Conservation (phyloP, 768 basidiomycete genomes). For the Galerina marginata region DNA sequence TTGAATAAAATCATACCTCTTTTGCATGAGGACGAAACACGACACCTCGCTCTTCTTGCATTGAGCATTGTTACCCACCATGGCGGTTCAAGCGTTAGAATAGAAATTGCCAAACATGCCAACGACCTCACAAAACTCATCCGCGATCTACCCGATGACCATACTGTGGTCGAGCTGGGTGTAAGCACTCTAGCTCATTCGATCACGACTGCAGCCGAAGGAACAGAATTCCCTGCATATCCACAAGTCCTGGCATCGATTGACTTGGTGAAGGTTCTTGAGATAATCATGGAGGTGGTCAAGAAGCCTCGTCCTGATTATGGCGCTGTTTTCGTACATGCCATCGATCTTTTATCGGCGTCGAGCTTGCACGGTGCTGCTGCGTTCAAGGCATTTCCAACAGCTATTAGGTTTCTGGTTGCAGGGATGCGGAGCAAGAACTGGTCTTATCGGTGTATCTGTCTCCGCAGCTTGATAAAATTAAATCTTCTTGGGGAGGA, state of each 20-base stretch:
- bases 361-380: constrained; percentile 49
- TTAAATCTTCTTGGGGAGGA: constrained; percentile 50
- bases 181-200: constrained; percentile 60
- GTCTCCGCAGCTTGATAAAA: constrained; percentile 58
- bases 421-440: constrained; percentile 61
- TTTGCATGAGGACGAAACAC: constrained; percentile 49
- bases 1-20: constrained; percentile 61
- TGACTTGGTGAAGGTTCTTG: constrained; percentile 49
- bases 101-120: constrained; percentile 54
- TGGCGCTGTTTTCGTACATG: constrained; percentile 54
- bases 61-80: constrained; percentile 67
- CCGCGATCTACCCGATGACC: constrained; percentile 55
- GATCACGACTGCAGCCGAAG: constrained; percentile 47
- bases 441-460: constrained; percentile 54
- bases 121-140: constrained; percentile 49
- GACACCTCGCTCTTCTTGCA: constrained; percentile 58
- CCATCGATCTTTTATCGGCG: constrained; percentile 48
- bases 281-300: constrained; percentile 45
- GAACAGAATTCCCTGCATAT: constrained; percentile 42
- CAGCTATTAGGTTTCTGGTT: constrained; percentile 55
- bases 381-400: constrained; percentile 48
- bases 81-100: constrained; percentile 53
- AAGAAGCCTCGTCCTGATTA: constrained; percentile 42
- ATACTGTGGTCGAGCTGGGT: constrained; percentile 51
- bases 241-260: constrained; percentile 43